Evolutionary conservation across 176 grass and related monocot genomes (phyloP).

Genomic region (Puya raimondii): DNA sequence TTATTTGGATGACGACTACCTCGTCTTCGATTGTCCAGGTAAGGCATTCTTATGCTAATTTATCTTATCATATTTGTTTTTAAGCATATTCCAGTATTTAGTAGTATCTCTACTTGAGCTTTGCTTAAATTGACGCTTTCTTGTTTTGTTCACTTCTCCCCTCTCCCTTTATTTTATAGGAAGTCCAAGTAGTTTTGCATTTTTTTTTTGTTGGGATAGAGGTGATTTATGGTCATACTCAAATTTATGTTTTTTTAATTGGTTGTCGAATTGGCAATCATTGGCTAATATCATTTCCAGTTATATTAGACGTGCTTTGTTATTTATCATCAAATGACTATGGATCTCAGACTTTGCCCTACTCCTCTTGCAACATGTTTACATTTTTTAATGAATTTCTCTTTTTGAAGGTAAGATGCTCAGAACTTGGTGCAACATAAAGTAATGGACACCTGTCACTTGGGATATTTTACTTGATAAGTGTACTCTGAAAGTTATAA

Average conservation of each 20-base stretch:
- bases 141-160: too few relatives aligned
- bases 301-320: too few relatives aligned
- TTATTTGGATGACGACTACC: conserved; percentile 90
- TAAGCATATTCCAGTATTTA: conserved; percentile 3
- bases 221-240: too few relatives aligned
- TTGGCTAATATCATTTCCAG: too few relatives aligned
- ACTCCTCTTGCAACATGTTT: neutral
- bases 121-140: neutral
- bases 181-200: too few relatives aligned
- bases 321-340: neutral
- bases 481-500: neutral
- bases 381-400: neutral
- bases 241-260: too few relatives aligned
- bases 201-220: too few relatives aligned
- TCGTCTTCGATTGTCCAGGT: conserved; percentile 98
- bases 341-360: too few relatives aligned
- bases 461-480: neutral
- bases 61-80: conserved; percentile 12
- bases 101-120: neutral
- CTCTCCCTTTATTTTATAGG: too few relatives aligned
- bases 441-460: neutral
- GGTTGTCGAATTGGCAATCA: too few relatives aligned
- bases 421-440: neutral
- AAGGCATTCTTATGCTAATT: conserved; percentile 7
- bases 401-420: neutral